Evolutionary conservation across 2,329 filamentous ascomycete species (phyloP), one percentile per base, ranked within the genome.

Genomic region (Trichoderma atrobrunneum): DNA sequence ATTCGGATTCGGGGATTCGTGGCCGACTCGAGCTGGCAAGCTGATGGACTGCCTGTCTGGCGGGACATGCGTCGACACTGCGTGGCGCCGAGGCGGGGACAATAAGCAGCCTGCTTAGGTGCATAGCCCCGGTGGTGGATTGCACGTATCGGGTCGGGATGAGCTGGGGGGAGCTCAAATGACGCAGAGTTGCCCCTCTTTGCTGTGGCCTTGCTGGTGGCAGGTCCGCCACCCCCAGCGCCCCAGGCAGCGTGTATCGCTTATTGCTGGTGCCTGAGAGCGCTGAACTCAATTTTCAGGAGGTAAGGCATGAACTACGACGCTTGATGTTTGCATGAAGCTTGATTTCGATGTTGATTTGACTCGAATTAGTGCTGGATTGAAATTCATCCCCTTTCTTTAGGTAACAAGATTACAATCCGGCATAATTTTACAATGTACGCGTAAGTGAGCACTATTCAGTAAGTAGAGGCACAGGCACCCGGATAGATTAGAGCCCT

Each of bases 151-250:
- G 72, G 68, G 72, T 66, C 60, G 30, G 12, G 28, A 24, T 30
- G 54, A 51, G 57, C 70, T 69, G 39, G 65, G 51, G 56, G 61
- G 54, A 57, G 64, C 62, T 66, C 64, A 75, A 77, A 76, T 77
- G 76, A 77, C 76, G 76, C 76, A 77, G 76, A 68, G 59, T 60
- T 62, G 57, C 65, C 69, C 62, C 72, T 70, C 65, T 73, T 67
- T 34, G 18, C 39, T 34, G 18, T 11, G 32, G 48, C 65, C 72
- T 67, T 34, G 18, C 39, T 28, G n/a, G 18, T 48, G 48, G 48
- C 30, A 32, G n/a, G 32, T 34, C 65, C 34, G 65, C 51, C 48
- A 51, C 32, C 30, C 32, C 32, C 64, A 57, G 51, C 48, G 39
- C 24, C 43, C 68, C 70, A 69, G 65, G 61, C 61, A 64, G 61